Conservation (phyloP, 192 early-diverging fungal species). For the Rhizoclosmatium sp. region DNA sequence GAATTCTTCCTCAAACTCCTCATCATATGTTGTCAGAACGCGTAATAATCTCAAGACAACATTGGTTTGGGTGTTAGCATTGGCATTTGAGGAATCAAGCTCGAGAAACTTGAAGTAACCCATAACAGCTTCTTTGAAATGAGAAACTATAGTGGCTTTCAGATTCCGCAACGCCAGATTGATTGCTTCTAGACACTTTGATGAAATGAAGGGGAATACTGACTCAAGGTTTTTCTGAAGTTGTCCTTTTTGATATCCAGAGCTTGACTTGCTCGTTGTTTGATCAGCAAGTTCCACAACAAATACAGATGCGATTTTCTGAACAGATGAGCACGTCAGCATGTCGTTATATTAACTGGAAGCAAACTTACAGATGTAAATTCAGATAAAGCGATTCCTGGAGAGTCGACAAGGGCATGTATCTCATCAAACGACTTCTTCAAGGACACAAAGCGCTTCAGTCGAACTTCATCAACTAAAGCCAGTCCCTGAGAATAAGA, state of each 20-base stretch:
- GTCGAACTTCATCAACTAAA: constrained; percentile 54
- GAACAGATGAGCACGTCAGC: too few species aligned
- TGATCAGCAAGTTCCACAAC: too few species aligned
- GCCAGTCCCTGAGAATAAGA: constrained; percentile 64
- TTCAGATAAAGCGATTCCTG: not conserved
- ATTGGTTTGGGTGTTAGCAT: not conserved
- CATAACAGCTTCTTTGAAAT: not conserved
- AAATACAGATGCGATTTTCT: too few species aligned
- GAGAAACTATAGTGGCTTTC: not conserved
- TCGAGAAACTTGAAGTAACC: not conserved
- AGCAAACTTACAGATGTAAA: not conserved
- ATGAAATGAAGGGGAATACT: too few species aligned
- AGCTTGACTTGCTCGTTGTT: too few species aligned
- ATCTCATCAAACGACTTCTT: not conserved
- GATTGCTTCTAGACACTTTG: too few species aligned
- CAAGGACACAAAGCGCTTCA: not conserved
- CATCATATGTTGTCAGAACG: constrained; percentile 69
- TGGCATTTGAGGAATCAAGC: not conserved
- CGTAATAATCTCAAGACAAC: constrained; percentile 44
- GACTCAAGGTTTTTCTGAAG: too few species aligned
- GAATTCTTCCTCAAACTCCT: constrained; percentile 56
- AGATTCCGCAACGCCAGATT: not conserved
- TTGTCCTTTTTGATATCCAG: too few species aligned
- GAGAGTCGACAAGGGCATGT: not conserved
- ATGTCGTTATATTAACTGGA: not conserved